Percentiles rank a stretch among this genome's conserved stretches.
Conservation (phyloP, 1,139 yeast genomes). For the Candida sp. region DNA sequence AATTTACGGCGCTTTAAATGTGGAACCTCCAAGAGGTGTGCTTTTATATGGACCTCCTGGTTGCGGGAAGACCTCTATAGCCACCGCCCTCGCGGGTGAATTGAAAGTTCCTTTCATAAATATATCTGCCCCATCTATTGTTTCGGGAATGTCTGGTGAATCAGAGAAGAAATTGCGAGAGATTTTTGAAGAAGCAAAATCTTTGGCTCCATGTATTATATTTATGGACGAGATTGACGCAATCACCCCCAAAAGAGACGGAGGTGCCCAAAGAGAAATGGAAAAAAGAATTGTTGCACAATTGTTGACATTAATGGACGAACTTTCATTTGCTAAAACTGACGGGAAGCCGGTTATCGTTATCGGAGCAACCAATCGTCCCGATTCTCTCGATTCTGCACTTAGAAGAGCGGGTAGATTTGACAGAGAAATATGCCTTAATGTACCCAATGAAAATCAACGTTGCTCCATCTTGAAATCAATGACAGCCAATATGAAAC, state of each 20-base stretch:
- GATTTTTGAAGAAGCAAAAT: slow-evolving; percentile 88
- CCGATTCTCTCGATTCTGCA: slow-evolving; percentile 98
- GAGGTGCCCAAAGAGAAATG: slow-evolving; percentile 97
- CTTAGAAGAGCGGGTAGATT: slow-evolving; percentile 98
- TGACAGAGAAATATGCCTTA: slow-evolving; percentile 56
- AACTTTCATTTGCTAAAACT: slow-evolving; percentile 80
- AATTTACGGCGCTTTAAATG: slow-evolving; percentile 81
- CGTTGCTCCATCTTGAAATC: slow-evolving; percentile 73
- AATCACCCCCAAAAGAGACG: slow-evolving; percentile 95
- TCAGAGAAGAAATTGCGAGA: slow-evolving; percentile 93
- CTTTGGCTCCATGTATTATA: slow-evolving; percentile 86
- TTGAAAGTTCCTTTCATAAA: slow-evolving; percentile 89
- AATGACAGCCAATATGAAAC: slow-evolving; percentile 64
- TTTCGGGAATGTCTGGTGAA: slow-evolving; percentile 99
- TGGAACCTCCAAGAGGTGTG: slow-evolving; percentile 97
- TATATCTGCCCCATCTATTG: slow-evolving; percentile 93
- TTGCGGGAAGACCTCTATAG: slow-evolving; percentile 96
- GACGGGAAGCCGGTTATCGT: slow-evolving; percentile 53
- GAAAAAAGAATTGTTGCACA: slow-evolving; percentile 74
- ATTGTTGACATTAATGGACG: slow-evolving; percentile 43
- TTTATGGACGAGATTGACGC: slow-evolving; percentile 98
- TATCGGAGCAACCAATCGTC: slow-evolving; percentile 87
- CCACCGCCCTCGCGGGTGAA: slow-evolving; percentile 95
- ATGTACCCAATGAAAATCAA: slow-evolving; percentile 88
- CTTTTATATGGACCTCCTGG: slow-evolving; percentile 98